Evolutionary conservation across 805 yeast species (phyloP), one percentile per base, ranked within the genome.

Genomic region (Wickerhamomyces silvicola): DNA sequence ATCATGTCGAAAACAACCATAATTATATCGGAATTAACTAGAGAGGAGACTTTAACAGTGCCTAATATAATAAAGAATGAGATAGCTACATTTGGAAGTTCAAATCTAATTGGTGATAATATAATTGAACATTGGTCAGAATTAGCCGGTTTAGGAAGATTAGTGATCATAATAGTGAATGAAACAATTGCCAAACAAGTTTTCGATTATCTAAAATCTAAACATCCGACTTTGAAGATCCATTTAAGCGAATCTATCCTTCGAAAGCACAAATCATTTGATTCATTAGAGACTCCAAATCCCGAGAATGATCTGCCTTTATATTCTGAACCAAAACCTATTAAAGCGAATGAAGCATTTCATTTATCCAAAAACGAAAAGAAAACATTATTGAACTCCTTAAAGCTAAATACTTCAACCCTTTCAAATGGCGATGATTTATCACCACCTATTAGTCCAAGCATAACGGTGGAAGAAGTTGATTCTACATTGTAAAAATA

Each of bases 141-240:
- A 41, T 56, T 53, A 40, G 54, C 48, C 19, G 73, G 46, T 48
- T 56, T 53, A 35, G 63, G 57, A 48, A 70, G 78, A 42, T 55
- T 54, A 41, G 70, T 55, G 43, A 56, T 63, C 11, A 56, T 60
- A 4, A 37, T 62, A n/a, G 47, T 46, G 23, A 43, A 50, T 23
- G 57, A 53, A 25, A 32, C 26, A 5, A 34, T 46, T 3, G 52
- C 68, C 0, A 5, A 14, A 4, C 20, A 40, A 7, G 45, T 60
- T 4, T 52, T 34, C 36, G 27, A 41, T 2, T 37, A 29, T 19
- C 29, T 64, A 27, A 38, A 37, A 22, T 24, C 27, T 1, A 18
- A 28, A 4, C 37, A 53, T 28, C 38, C 46, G 6, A 37, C 39
- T 6, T 37, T 52, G 10, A 54, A 51, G 31, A 33, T 62, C 15